Base-by-base conservation (phyloP, 192 early-diverging fungal genomes). In the Umbelopsis sp. region DNA sequence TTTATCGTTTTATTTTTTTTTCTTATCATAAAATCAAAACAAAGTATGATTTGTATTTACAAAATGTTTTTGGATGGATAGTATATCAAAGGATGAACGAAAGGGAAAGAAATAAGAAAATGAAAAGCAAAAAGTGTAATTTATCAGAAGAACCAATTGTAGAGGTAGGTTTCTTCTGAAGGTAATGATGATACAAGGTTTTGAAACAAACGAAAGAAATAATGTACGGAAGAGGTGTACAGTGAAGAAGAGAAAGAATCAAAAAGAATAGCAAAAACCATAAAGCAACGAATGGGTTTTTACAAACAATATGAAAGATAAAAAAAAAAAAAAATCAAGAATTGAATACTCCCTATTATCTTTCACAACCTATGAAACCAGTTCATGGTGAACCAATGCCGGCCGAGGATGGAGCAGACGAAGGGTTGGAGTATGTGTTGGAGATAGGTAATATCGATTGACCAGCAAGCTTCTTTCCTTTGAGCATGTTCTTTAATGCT, bases 401-500 rank as follows among this genome's bases (percentile, higher is more conserved):
- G 31, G 56, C 56, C 17, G 56, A 62, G 17, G 68, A 52, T 22
- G 68, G 68, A 12, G 68, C 45, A 14, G 68, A 70, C 6, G 68
- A 70, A 16, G 45, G 24, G 49, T 16, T 50, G 38, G 66, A 67
- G 12, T 44, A 2, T 24, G 66, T 43, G 22, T 41, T 24, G 36
- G 25, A 56, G 17, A 53, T 20, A 71, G 51, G 34, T 20, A 47
- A 47, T 22, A 44, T 6, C 17, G 70, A 41, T 62, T 65, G 32
- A 38, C 70, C 75, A 36, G 74, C 65, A 44, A 71, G 26, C 14
- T 71, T 67, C 68, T 84, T 85, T 21, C 83, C 86, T 71, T 81
- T 77, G 7, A 87, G 75, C 72, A 82, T 79, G 77, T 87, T 87
- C 59, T 85, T 81, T 24, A 87, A 50, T 20, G 84, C 86, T 53